A percentile compares a stretch with the other conserved stretches of the same genome.
These are phyloP conservation scores for Erodium moschatum DNA, from an alignment of 441 rosid genomes.

Conservation along the genomic window DNA sequence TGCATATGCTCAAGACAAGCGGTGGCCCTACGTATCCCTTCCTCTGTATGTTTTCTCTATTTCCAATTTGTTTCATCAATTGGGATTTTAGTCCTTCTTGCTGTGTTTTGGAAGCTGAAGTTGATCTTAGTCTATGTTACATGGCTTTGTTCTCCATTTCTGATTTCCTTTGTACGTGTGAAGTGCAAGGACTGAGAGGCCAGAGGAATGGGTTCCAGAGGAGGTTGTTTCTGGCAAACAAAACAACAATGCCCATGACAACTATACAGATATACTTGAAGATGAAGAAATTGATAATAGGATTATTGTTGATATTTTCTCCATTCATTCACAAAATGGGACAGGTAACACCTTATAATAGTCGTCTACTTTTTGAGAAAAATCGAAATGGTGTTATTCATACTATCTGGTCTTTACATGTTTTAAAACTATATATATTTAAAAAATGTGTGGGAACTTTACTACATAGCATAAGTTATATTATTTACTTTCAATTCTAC, in stretches of 20 bases:
- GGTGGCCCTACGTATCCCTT: constrained; percentile 79
- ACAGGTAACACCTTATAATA: constrained; percentile 30
- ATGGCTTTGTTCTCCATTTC: background rate
- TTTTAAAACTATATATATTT: no score
- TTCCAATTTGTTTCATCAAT: background rate
- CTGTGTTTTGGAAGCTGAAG: background rate
- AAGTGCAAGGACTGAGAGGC: constrained; percentile 63
- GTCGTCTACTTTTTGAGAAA: background rate
- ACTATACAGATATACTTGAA: no score
- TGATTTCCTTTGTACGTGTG: constrained; percentile 17
- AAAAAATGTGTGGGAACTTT: no score
- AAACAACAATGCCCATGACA: constrained; percentile 25
- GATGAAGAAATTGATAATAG: constrained; percentile 36
- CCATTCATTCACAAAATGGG: constrained; percentile 48
- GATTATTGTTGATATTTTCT: constrained; percentile 68
- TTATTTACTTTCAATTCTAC: background rate
- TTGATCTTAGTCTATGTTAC: no score
- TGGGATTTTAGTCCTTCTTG: background rate
- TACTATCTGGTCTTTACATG: background rate
- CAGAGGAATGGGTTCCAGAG: constrained; percentile 91
- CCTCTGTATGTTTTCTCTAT: constrained; percentile 48
- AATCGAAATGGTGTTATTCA: no score
- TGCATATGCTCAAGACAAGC: constrained; percentile 92
- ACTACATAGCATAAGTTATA: background rate
- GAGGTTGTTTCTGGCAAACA: constrained; percentile 33